Evolutionary conservation across 1,139 yeast species (phyloP).

Genomic region (Yamadazyma friedrichii): DNA sequence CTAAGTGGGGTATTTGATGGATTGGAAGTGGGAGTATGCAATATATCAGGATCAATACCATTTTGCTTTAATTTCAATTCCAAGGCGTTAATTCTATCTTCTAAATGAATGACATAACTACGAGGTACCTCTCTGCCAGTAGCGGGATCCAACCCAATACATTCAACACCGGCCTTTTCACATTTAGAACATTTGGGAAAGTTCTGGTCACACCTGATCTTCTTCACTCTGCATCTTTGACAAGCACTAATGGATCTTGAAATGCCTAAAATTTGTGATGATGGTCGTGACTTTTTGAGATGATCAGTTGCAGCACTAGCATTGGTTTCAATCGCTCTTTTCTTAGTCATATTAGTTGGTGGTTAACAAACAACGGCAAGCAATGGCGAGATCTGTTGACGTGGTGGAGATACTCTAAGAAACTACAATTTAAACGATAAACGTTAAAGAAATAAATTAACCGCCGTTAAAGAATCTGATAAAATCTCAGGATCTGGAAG

Average conservation of each 20-base stretch:
- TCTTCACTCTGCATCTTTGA: conserved; percentile 74
- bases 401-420: no score
- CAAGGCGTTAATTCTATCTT: conserved; percentile 57
- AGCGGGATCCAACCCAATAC: conserved; percentile 83
- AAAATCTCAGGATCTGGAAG: not conserved
- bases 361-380: no score
- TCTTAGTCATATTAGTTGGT: no score
- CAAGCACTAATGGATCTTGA: conserved; percentile 75
- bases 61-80: conserved; percentile 47
- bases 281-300: conserved; percentile 4
- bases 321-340: not conserved
- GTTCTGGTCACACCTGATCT: conserved; percentile 79
- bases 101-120: conserved; percentile 73
- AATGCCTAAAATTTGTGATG: conserved; percentile 21
- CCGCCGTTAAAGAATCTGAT: no score
- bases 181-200: conserved; percentile 80
- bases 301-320: not conserved
- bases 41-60: conserved; percentile 30
- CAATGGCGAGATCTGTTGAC: no score
- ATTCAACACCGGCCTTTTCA: conserved; percentile 63
- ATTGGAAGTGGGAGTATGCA: not conserved
- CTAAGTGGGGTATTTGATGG: no score
- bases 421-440: no score
- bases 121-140: conserved; percentile 87
- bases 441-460: no score